Conservation (phyloP, 139 green algal genomes). For the Cymbomonas tetramitiformis region DNA sequence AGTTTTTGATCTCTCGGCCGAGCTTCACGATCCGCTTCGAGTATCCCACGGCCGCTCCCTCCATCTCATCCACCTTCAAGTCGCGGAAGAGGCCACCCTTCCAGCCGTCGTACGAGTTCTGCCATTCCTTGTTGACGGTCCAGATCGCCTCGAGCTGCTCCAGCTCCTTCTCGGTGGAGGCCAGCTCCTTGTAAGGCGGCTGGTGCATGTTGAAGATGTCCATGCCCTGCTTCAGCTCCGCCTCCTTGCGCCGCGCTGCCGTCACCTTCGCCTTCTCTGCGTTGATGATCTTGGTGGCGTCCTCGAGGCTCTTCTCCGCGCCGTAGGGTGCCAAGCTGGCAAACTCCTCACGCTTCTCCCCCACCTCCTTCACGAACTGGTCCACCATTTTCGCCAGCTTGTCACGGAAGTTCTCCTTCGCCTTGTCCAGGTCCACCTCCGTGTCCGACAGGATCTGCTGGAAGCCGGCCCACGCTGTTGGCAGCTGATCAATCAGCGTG, state of each 20-base stretch:
- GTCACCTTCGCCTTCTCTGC: slow-evolving; percentile 22
- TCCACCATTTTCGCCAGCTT: slow-evolving; percentile 60
- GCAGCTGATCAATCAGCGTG: slow-evolving; percentile 41
- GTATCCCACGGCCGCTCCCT: slow-evolving; percentile 47
- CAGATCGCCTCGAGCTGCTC: slow-evolving; percentile 58
- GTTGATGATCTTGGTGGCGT: slow-evolving; percentile 30
- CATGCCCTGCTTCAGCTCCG: slow-evolving; percentile 61
- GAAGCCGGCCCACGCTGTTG: slow-evolving; percentile 42
- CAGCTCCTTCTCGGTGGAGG: slow-evolving; percentile 44
- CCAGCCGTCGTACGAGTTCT: slow-evolving; percentile 50
- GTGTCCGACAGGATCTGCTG: slow-evolving; percentile 42
- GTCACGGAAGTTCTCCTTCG: slow-evolving; percentile 65
- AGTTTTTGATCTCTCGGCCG: slow-evolving; percentile 58
- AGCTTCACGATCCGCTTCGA: slow-evolving; percentile 53
- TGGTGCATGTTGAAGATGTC: slow-evolving; percentile 68
- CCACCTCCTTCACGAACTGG: slow-evolving; percentile 51
- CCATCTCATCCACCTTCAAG: slow-evolving; percentile 66
- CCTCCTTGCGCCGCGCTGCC: slow-evolving; percentile 18
- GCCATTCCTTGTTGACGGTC: slow-evolving; percentile 53
- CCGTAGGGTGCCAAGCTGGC: slow-evolving; percentile 29
- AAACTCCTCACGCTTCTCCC: slow-evolving; percentile 45
- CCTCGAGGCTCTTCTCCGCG: slow-evolving; percentile 3
- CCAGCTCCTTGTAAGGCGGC: slow-evolving; percentile 53
- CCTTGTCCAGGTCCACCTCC: slow-evolving; percentile 40
- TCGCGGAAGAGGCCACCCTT: slow-evolving; percentile 63